A percentile compares a stretch with the other conserved stretches of the same genome.
Evolutionary conservation across 495 filamentous ascomycete species (phyloP).

Genomic region (Recurvomyces mirabilis): DNA sequence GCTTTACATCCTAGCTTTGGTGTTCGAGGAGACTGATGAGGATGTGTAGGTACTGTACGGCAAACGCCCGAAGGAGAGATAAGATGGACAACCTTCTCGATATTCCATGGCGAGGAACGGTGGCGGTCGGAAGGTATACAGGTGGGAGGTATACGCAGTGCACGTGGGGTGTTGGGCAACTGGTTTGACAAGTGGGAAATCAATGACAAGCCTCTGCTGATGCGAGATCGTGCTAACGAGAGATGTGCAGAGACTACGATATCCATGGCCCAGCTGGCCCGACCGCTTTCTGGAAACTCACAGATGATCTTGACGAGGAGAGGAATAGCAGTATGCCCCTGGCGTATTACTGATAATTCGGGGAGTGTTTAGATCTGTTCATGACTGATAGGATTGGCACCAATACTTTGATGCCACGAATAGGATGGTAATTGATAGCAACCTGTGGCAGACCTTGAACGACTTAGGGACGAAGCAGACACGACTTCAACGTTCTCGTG

Average conservation of each 20-base stretch:
- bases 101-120: slow-evolving; percentile 48
- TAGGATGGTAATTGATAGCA: background rate
- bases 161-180: slow-evolving; percentile 48
- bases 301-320: slow-evolving; percentile 31
- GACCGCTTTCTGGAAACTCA: slow-evolving; percentile 57
- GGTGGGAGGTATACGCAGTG: slow-evolving; percentile 46
- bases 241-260: slow-evolving; percentile 42
- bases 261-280: slow-evolving; percentile 52
- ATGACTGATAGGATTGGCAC: too few species aligned
- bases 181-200: slow-evolving; percentile 61
- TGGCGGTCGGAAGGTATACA: slow-evolving; percentile 59
- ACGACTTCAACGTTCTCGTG: background rate
- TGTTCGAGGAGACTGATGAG: background rate
- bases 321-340: slow-evolving; percentile 2
- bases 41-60: slow-evolving; percentile 39
- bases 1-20: background rate
- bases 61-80: slow-evolving; percentile 53
- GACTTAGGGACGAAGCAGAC: background rate
- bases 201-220: too few species aligned
- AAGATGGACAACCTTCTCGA: slow-evolving; percentile 52
- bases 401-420: background rate
- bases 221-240: too few species aligned
- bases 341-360: background rate
- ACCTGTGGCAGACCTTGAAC: background rate
- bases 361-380: too few species aligned